Evolutionary conservation across 106 monocot genomes (phyloP), one percentile per base, ranked within the genome.

Genomic region (Ottelia alismoides): DNA sequence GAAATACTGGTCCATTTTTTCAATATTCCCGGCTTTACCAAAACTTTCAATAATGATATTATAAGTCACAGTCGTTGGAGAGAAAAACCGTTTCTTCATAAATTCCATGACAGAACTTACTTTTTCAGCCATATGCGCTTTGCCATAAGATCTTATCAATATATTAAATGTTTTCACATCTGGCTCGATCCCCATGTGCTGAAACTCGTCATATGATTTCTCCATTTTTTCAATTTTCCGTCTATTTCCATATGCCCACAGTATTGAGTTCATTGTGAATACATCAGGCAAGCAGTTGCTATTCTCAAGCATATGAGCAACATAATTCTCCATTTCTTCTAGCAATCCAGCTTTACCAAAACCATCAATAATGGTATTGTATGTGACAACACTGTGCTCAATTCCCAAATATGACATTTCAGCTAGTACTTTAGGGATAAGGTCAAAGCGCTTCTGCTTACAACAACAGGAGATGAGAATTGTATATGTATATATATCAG

Each of bases 371-470:
- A 96, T 79, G 29, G 76, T 72, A 61, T 96, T 96, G 43, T 82
- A 74, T 45, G 84, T 96, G 55, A 88, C 81, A 49, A 51, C 20
- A 49, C 40, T 88, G 58, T 73, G 73, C 51, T 76, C 65, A 22
- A 96, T 61, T 11, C 88, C 81, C 20, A 81, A 58, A 55, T 85
- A 78, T 21, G 81, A 70, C 94, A 96, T 96, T 62, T 96, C 94
- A 44, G 56, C 20, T 47, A 96, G 78, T 24, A 88, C 40, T 24
- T 56, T 31, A 3, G 63, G 60, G 27, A 96, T 74, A 48, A 69
- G 57, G 79, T 88, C 82, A 40, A 96, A 88, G 55, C 60, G 60
- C 5, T 27, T 64, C 18, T 57, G 29, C 56, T 81, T 96, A 51
- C 73, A 32, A 61, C 84, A 84, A 29, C 78, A 73, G 22, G 74